These are phyloP conservation scores for Pseudocercospora vitis DNA, from an alignment of 2,329 filamentous ascomycete species.

Conservation along the genomic window DNA sequence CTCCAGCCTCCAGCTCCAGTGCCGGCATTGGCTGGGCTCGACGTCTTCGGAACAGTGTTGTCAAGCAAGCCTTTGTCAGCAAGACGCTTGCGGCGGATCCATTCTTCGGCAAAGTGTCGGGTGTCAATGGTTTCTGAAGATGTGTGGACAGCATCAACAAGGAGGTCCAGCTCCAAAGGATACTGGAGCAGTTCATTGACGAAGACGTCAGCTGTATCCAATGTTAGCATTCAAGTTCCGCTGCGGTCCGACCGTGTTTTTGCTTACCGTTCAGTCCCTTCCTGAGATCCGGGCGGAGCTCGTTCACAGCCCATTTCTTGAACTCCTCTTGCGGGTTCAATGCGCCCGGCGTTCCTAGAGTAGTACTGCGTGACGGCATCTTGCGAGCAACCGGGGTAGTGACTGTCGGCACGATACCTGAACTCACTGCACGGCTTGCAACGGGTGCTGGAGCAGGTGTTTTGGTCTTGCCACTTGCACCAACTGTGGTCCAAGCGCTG, in stretches of 20 bases:
- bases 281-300: slow-evolving; percentile 73
- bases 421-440: slow-evolving; percentile 50
- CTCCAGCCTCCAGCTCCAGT: slow-evolving; percentile 69
- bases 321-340: slow-evolving; percentile 83
- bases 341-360: slow-evolving; percentile 51
- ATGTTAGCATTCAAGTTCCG: slow-evolving; percentile 39
- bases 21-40: slow-evolving; percentile 44
- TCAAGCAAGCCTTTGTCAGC: slow-evolving; percentile 85
- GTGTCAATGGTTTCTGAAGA: slow-evolving; percentile 88
- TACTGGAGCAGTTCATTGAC: slow-evolving; percentile 72
- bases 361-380: slow-evolving; percentile 55
- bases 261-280: slow-evolving; percentile 64
- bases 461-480: slow-evolving; percentile 89
- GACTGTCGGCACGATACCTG: slow-evolving; percentile 40
- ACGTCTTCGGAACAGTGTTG: slow-evolving; percentile 52
- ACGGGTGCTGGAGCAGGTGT: slow-evolving; percentile 57
- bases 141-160: slow-evolving; percentile 86
- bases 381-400: slow-evolving; percentile 38
- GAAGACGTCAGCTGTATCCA: slow-evolving; percentile 69
- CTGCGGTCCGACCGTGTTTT: background rate
- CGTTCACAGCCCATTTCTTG: slow-evolving; percentile 82
- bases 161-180: slow-evolving; percentile 74
- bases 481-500: slow-evolving; percentile 89
- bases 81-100: slow-evolving; percentile 85
- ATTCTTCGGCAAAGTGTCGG: slow-evolving; percentile 90